Percentiles rank a stretch among this genome's conserved stretches.
Evolutionary conservation across 306 rosid genomes (phyloP).

Genomic region (Prunus armeniaca): DNA sequence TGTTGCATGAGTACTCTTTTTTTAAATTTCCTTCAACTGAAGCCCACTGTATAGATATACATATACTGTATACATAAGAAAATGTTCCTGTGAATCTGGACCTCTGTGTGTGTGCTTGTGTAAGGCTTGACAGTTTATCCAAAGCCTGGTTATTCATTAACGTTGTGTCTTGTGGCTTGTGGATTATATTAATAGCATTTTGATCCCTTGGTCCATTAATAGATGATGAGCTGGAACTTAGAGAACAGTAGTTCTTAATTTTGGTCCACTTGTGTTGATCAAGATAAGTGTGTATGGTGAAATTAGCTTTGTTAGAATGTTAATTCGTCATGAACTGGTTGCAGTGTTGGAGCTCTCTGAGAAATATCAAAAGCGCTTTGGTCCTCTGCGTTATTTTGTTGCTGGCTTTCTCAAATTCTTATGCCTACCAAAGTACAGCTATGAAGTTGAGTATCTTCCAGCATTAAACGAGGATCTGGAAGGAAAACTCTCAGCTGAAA

Average conservation of each 20-base stretch:
- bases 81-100: not conserved
- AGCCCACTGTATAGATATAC: not conserved
- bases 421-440: conserved; percentile 87
- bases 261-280: not conserved
- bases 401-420: conserved; percentile 95
- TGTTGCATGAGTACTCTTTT: not conserved
- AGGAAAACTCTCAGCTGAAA: conserved; percentile 59
- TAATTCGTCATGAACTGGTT: conserved; percentile 17
- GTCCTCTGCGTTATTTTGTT: conserved; percentile 95
- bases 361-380: conserved; percentile 92
- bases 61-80: not conserved
- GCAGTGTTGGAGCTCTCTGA: conserved; percentile 96
- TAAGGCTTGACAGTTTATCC: not conserved
- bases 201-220: not conserved
- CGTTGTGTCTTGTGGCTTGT: not conserved
- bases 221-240: not conserved
- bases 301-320: not conserved
- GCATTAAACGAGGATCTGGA: conserved; percentile 70
- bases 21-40: not conserved
- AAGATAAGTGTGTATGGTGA: not conserved
- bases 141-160: not conserved
- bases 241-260: not conserved
- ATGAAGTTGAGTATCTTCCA: conserved; percentile 94
- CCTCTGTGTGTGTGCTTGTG: not conserved
- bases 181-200: not conserved